Evolutionary conservation across 345 rosid species (phyloP), one percentile per base, ranked within the genome.

Genomic region (Eucalyptus curtisii): DNA sequence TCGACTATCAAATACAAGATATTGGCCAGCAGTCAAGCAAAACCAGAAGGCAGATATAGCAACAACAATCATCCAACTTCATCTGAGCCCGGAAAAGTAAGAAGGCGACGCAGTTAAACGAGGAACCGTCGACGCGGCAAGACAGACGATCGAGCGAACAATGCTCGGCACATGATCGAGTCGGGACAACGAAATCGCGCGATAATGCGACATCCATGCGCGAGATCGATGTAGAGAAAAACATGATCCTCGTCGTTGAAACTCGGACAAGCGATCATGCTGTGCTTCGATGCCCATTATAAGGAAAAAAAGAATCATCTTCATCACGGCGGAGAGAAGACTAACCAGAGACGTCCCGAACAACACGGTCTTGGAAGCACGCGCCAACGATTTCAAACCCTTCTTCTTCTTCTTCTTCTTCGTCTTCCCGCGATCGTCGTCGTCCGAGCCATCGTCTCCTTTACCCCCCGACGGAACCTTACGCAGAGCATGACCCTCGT

Each of bases 301-400:
- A 40, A 76, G 84, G 84, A 20, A 40, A 8, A 76, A 42, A 42
- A 40, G 47, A 76, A 40, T 20, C 47, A 20, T 40, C 30, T 40
- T 20, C 47, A 20, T 40, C 30, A 20, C 37, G 48, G 55, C n/a
- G 55, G 42, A 14, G 37, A 66, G 52, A 10, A 27, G 44, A 89
- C 91, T 85, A 30, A 95, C 97, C 95, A 94, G 33, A 37, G 94
- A 90, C 31, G 93, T 91, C 88, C 91, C 94, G 15, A 93, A 90
- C 45, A 94, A 49, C 44, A 92, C 89, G 22, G 92, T 94, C 91
- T 87, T 93, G 71, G 92, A 5, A 5, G 89, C 48, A 19, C 90
- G 90, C 9, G 93, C 49, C 15, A 93, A 86, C 33, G 24, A 40
- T 20, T 40, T 40, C 84, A 76, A 76, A 40, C 30, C 84, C 14